phyloP scores from a whole-genome alignment of 2,329 filamentous ascomycete species.

The Hansfordia pulvinata region DNA sequence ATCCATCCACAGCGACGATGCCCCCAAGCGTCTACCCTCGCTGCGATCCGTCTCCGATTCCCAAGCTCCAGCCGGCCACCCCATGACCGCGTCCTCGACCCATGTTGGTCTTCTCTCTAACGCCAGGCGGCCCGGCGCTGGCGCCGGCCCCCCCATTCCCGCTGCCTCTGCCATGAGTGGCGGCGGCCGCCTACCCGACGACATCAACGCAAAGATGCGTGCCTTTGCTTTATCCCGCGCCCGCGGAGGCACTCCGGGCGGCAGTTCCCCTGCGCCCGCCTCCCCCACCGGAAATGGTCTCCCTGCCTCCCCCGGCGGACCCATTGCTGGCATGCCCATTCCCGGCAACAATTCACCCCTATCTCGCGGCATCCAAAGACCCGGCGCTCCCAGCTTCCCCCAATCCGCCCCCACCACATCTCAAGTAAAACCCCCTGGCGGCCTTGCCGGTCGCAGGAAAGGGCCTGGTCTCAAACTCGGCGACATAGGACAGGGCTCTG shows the following conservation, averaged over 20 bases:
- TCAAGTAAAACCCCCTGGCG: constrained; percentile 12
- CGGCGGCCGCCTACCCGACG: constrained; percentile 25
- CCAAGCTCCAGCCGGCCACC: constrained; percentile 26
- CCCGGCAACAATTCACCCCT: constrained; percentile 14
- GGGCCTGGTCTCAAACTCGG: constrained; percentile 47
- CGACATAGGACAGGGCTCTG: constrained; percentile 26
- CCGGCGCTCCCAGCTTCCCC: constrained; percentile 31
- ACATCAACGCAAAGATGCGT: constrained; percentile 31
- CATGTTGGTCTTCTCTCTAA: constrained; percentile 63
- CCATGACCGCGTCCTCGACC: constrained; percentile 73
- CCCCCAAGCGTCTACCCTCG: constrained; percentile 39
- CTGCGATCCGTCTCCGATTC: constrained; percentile 47
- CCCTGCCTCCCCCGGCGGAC: constrained; percentile 14
- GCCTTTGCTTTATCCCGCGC: too few species aligned
- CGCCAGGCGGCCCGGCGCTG: constrained; percentile 43
- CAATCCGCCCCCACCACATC: constrained; percentile 39
- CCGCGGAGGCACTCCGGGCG: too few species aligned
- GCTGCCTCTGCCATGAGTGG: constrained; percentile 23
- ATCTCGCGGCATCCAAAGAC: constrained; percentile 26
- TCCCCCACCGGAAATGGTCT: constrained; percentile 16
- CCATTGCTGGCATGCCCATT: constrained; percentile 30
- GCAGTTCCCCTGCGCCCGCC: constrained; percentile 15
- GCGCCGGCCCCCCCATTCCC: too few species aligned
- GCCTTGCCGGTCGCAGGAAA: constrained; percentile 49
- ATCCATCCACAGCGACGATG: too few species aligned